These are phyloP conservation scores for Podospora pseudocomata DNA, from an alignment of 495 filamentous ascomycete genomes.

Conservation along the genomic window DNA sequence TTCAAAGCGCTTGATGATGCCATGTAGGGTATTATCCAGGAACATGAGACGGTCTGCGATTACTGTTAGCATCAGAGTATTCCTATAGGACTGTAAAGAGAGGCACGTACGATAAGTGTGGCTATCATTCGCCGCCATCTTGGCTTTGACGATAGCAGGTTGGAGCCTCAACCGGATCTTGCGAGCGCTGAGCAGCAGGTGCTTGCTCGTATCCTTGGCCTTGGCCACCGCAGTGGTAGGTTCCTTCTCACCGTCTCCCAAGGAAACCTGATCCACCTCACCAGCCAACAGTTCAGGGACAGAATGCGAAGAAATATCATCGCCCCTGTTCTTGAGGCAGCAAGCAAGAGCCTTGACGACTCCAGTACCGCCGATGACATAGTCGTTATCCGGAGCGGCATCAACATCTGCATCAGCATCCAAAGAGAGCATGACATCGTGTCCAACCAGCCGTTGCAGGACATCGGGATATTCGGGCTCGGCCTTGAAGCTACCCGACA, in stretches of 20 bases:
- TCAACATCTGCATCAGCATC: conserved; percentile 62
- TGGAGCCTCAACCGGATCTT: conserved; percentile 83
- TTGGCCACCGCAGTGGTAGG: conserved; percentile 44
- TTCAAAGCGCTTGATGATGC: conserved; percentile 93
- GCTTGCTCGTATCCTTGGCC: conserved; percentile 91
- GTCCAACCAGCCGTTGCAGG: conserved; percentile 54
- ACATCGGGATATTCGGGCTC: conserved; percentile 52
- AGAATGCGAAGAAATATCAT: conserved; percentile 50
- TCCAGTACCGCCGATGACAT: conserved; percentile 92
- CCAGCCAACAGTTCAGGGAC: conserved; percentile 42
- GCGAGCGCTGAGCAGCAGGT: conserved; percentile 75
- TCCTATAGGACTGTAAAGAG: neutral
- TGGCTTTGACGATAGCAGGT: conserved; percentile 74
- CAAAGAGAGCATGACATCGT: conserved; percentile 57
- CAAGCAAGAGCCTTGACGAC: conserved; percentile 92
- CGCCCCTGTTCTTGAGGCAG: conserved; percentile 72
- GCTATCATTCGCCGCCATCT: conserved; percentile 49
- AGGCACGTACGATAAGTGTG: conserved; percentile 68
- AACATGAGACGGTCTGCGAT: conserved; percentile 72
- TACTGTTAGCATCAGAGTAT: conserved; percentile 24
- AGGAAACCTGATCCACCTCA: conserved; percentile 29
- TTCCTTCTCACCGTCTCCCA: conserved; percentile 1
- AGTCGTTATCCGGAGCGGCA: conserved; percentile 81
- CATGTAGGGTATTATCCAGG: conserved; percentile 81
- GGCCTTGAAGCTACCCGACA: conserved; percentile 17